A percentile compares a stretch with the other conserved stretches of the same genome.
phyloP scores from a whole-genome alignment of 2,329 filamentous ascomycete species.

The Monilinia laxa region DNA sequence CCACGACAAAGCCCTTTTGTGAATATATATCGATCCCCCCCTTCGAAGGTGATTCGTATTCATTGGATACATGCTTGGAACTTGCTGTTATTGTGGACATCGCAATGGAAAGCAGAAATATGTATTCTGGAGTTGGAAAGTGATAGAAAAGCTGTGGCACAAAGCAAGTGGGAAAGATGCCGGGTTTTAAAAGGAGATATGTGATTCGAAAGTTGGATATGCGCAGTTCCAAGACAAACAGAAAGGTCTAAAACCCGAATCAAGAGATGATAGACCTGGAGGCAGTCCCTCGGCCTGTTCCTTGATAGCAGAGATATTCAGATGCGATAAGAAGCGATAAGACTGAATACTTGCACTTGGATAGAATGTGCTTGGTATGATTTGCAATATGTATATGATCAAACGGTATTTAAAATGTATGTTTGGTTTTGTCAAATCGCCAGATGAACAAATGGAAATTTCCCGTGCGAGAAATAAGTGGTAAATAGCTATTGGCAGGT shows the following conservation, averaged over 20 bases:
- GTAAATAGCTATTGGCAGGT: background rate
- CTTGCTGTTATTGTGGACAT: constrained; percentile 10
- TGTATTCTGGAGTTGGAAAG: background rate
- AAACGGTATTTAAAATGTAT: background rate
- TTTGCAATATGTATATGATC: background rate
- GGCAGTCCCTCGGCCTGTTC: background rate
- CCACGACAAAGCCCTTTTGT: constrained; percentile 11
- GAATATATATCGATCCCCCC: background rate
- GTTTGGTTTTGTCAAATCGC: background rate
- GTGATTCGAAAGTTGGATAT: background rate
- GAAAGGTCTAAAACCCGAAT: background rate
- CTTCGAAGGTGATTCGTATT: constrained; percentile 15
- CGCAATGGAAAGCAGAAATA: background rate
- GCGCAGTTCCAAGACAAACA: background rate
- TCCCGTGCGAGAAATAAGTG: background rate
- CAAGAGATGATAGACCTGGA: background rate
- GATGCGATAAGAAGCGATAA: constrained; percentile 14
- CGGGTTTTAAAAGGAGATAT: background rate
- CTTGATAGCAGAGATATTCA: background rate
- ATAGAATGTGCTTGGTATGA: background rate
- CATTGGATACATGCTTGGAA: constrained; percentile 8
- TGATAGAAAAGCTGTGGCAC: background rate
- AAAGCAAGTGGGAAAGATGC: background rate
- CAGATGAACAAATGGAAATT: background rate
- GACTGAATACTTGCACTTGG: constrained; percentile 11